Base-by-base conservation (phyloP, 148 eudicot genomes). In the Salicornia ramosissima region DNA sequence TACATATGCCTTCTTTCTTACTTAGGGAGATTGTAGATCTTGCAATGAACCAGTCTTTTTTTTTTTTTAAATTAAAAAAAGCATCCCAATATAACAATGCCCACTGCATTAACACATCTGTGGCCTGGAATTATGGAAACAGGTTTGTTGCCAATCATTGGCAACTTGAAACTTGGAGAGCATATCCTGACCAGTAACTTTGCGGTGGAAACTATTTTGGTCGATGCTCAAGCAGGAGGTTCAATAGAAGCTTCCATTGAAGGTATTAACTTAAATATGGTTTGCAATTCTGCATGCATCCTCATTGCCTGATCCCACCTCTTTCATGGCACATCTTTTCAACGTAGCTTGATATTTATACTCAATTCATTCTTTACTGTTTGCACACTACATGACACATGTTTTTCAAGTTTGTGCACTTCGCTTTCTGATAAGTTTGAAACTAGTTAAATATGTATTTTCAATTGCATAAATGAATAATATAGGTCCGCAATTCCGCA, bases 141-240 rank as follows among this genome's bases (percentile, higher is more conserved):
- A 94, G 99, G 99, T 65, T 78, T 89, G 62, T 71, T 91, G 76
- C 99, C 99, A 55, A 81, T 94, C 61, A 86, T 94, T 75, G 86
- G 80, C 59, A 83, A 80, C 18, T 62, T 94, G 77, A 83, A 74
- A 66, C 78, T 77, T 69, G 80, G 79, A 7, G 90, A 83, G 64
- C 78, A 69, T 74, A 64, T 51, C 55, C 72, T 94, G 28, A 80
- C 82, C 43, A 73, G 88, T 68, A 67, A 71, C 61, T 85, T 81
- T 71, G 71, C 71, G 31, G 71, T 78, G 33, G 81, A 80, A 71
- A 72, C 67, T 69, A 25, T 83, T 43, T 78, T 72, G 51, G 73
- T 64, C 67, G 68, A 66, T 74, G 68, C 80, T 28, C 67, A 67
- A 52, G 80, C 80, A 73, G 81, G 83, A 69, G 80, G 69, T 72